These are phyloP conservation scores for Plasmodium malariae DNA, from an alignment of 169 alveolate species.

Conservation along the genomic window DNA sequence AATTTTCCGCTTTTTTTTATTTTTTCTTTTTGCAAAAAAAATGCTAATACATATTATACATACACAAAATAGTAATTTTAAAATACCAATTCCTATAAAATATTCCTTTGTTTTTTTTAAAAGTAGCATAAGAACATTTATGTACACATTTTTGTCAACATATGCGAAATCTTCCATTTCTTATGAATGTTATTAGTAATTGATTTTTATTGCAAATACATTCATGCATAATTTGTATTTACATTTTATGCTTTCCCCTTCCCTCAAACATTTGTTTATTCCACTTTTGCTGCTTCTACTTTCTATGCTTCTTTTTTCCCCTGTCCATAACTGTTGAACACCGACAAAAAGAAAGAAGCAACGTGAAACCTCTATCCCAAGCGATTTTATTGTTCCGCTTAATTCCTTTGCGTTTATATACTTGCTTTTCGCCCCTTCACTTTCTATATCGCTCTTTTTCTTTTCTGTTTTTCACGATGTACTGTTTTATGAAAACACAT, in stretches of 20 bases:
- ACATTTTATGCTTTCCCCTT: background rate
- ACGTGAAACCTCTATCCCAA: background rate
- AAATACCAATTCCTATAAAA: slow-evolving; percentile 37
- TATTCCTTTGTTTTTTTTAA: slow-evolving; percentile 50
- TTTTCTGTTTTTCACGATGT: too few species aligned
- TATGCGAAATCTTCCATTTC: slow-evolving; percentile 75
- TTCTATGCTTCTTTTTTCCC: background rate
- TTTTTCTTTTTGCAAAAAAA: slow-evolving; percentile 55
- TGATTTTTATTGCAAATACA: background rate
- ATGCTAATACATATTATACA: slow-evolving; percentile 49
- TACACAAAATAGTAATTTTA: slow-evolving; percentile 41
- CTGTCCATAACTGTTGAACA: slow-evolving; percentile 6
- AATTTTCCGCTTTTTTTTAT: slow-evolving; percentile 60
- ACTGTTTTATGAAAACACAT: too few species aligned
- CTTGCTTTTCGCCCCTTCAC: too few species aligned
- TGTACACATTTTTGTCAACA: slow-evolving; percentile 72
- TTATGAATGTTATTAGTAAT: slow-evolving; percentile 14
- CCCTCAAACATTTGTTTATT: background rate
- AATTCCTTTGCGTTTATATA: too few species aligned
- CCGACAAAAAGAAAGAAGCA: background rate
- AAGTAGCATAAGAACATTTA: slow-evolving; percentile 39
- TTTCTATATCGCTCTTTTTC: too few species aligned
- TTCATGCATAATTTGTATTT: slow-evolving; percentile 10
- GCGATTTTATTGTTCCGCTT: slow-evolving; percentile 19
- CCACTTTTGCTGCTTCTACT: background rate